Evolutionary conservation across 1,284 basidiomycete genomes (phyloP), one percentile per base, ranked within the genome.

Genomic region (Earliella scabrosa): DNA sequence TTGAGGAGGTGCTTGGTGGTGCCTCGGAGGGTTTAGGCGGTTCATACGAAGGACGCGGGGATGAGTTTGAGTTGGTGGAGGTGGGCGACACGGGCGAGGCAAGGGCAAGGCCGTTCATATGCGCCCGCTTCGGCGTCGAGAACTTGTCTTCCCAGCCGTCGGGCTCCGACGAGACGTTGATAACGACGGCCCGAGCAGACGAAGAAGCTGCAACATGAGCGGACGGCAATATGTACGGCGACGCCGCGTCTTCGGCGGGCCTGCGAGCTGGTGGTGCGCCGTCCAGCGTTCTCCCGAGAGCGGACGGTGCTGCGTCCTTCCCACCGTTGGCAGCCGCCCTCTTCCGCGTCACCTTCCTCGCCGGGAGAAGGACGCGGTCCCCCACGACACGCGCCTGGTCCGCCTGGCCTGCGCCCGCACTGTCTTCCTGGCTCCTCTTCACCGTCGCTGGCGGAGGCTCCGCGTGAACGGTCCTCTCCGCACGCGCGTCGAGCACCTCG

Each of bases 71-170:
- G n/a, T n/a, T n/a, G n/a, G n/a, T 14, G 9, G 39, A 41, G 10
- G 26, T 14, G 9, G 23, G 5, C 10, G 32, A 36, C 4, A 23
- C 11, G 21, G 34, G 34, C 9, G 20, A 18, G 32, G 27, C 7
- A 26, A 7, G 49, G 24, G 56, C 47, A 44, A 50, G 43, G 24
- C 46, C 46, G 32, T 56, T 39, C 47, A 49, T 34, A 14, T 48
- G 40, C 43, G 39, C 32, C 16, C 57, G 49, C 43, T 62, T 62
- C 49, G 60, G 57, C 35, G 36, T 55, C 8, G 57, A 59, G 44
- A 62, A 62, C 54, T 46, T 54, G 57, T 59, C 60, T 43, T 62
- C 60, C 45, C 56, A 50, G 31, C 38, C 59, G 4, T 58, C 56
- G 9, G 45, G 24, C 31, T 32, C 41, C 21, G 36, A 45, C 23